These are phyloP conservation scores for Plasmodium cynomolgi DNA, from an alignment of 169 alveolate species.

Conservation along the genomic window DNA sequence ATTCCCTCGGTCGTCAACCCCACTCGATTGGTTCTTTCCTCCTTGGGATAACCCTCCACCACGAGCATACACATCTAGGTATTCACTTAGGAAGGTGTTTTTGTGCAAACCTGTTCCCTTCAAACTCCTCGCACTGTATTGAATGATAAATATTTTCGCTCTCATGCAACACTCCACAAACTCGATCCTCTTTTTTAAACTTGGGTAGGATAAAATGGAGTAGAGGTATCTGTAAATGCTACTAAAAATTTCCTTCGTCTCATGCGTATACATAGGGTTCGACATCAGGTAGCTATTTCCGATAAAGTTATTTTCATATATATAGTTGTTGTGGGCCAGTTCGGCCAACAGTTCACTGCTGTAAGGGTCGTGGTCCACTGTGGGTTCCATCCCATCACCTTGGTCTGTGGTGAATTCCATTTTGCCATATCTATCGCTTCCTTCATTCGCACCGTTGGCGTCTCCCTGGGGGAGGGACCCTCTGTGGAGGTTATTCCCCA, in stretches of 20 bases:
- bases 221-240: constrained; percentile 26
- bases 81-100: constrained; percentile 10
- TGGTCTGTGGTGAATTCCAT: not conserved
- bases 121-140: not conserved
- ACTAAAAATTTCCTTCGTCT: constrained; percentile 65
- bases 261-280: constrained; percentile 59
- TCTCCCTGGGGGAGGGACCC: not conserved
- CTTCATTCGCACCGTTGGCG: not conserved
- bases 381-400: not conserved
- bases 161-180: constrained; percentile 49
- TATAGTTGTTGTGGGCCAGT: constrained; percentile 25
- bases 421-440: too few species aligned
- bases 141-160: constrained; percentile 36
- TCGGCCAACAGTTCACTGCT: constrained; percentile 1
- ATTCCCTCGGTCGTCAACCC: not conserved
- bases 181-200: constrained; percentile 61
- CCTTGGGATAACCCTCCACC: not conserved
- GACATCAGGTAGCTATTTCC: constrained; percentile 15
- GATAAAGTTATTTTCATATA: constrained; percentile 32
- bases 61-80: not conserved
- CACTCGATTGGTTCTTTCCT: not conserved
- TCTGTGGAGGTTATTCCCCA: not conserved
- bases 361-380: not conserved
- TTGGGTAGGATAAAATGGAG: constrained; percentile 17
- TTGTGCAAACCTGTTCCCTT: constrained; percentile 7